Base-by-base conservation (phyloP, 176 grass and related monocot genomes). In the Carex parvula region DNA sequence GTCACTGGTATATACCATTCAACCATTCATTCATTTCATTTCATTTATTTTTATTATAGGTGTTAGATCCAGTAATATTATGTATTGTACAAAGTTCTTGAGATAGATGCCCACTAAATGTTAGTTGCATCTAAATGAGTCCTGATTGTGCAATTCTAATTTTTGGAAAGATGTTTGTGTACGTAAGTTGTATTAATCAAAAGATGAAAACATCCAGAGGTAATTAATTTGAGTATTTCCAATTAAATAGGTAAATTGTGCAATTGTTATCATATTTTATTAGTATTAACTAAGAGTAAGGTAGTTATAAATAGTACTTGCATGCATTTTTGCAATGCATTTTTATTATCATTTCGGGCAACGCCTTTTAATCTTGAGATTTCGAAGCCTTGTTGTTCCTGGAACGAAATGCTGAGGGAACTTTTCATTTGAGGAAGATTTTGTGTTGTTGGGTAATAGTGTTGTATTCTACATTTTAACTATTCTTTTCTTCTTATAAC, bases 1-100 rank as follows among this genome's bases (percentile, higher is more conserved):
- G 85, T 95, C 70, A 92, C 91, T 59, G 96, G 96, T 99, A 79
- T 78, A 26, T 44, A 12, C 60, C 10, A 74, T 3, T 9, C 26
- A 35, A 0, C 33, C 37, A 20, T 42, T 21, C 44, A 53, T 84
- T 5, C 44, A 1, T 6, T 15, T 15, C 15, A 54, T 66, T 50
- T n/a, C 0, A 5, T 16, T 10, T 22, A 54, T 66, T 50, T n/a
- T 64, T 15, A 46, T 75, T 26, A 11, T 55, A 24, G 2, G 14
- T 8, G 8, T 16, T 65, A 55, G 1, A 18, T 79, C 5, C 39
- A 42, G 17, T 46, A 46, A 8, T 50, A 54, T 32, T 32, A 17
- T 55, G 44, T 76, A 24, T 1, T 26, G n/a, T 10, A 22, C 4
- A 50, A 15, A 32, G 21, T 54, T 76, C 10, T 16, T 52, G 6